Percentiles rank a stretch among this genome's conserved stretches.
Evolutionary conservation across 2,329 filamentous ascomycete genomes (phyloP).

Genomic region (Apiospora kogelbergensis): DNA sequence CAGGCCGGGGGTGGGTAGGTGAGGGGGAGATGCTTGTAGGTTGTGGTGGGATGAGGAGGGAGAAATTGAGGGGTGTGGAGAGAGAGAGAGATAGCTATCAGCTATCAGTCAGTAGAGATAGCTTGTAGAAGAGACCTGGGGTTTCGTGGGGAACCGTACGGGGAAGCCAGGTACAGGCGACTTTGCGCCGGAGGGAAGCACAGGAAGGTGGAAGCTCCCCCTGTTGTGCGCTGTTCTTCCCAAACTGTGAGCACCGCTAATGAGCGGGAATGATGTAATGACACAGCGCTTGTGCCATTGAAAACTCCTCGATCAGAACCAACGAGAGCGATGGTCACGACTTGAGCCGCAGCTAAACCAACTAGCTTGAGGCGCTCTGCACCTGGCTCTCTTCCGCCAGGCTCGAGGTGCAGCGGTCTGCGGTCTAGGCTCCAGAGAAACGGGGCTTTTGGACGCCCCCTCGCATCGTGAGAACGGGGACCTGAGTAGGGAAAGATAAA

Average conservation of each 20-base stretch:
- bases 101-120: not conserved
- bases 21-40: not conserved
- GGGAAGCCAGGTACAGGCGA: not conserved
- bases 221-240: not conserved
- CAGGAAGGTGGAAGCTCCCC: not conserved
- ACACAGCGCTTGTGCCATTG: not conserved
- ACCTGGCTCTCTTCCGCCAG: not conserved
- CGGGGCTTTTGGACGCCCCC: not conserved
- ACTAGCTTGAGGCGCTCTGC: not conserved
- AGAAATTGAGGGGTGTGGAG: not conserved
- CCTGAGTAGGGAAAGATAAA: not conserved
- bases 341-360: slow-evolving; percentile 8
- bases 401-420: not conserved
- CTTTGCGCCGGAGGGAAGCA: not conserved
- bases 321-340: not conserved
- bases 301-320: slow-evolving; percentile 7
- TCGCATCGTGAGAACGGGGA: not conserved
- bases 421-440: not conserved
- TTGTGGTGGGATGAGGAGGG: not conserved
- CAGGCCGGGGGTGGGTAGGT: slow-evolving; percentile 1
- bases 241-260: not conserved
- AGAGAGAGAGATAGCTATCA: not conserved
- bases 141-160: not conserved
- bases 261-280: slow-evolving; percentile 13
- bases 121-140: not conserved